Base-by-base conservation (phyloP, 495 filamentous ascomycete species). In the Podospora pseudopauciseta region DNA sequence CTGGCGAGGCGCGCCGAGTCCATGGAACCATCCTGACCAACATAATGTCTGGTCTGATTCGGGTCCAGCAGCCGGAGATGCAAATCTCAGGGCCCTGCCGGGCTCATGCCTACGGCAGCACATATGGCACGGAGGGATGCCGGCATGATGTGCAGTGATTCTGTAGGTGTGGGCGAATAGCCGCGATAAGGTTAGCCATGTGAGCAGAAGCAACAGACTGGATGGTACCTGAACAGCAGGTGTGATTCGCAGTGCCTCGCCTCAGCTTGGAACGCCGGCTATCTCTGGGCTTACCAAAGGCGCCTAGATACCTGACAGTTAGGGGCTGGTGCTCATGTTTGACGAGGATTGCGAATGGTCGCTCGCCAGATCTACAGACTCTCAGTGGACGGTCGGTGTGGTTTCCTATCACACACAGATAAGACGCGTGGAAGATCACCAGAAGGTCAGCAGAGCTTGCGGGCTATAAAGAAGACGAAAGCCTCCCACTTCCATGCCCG, bases 311-410 rank as follows among this genome's bases (percentile, higher is more conserved):
- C 39, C 39, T 49, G 39, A 3, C 15, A 49, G 39, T 11, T 49
- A 49, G 39, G 39, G 9, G 39, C 39, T 49, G 39, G 39, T 60
- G 61, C 59, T 72, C 63, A 68, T 66, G 57, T 65, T 32, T 53
- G 66, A 61, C 61, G 55, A 65, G 70, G 68, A 74, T 72, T 72
- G 72, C 72, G 70, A 72, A 67, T 69, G 58, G n/a, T 19, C 61
- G 56, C 34, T 49, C 44, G 66, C 64, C 53, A 60, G 63, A 66
- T 70, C 67, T 62, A 60, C 65, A 72, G 30, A 34, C 34, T 55
- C 68, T 72, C 63, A 68, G 64, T 72, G 68, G 70, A 39, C 57
- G 34, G 68, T 39, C 32, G 15, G n/a, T 62, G 61, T 34, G 18
- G 13, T 13, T 49, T 16, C 39, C 39, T 49, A 49, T 49, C 39